Conservation (phyloP, 495 filamentous ascomycete genomes). For the Echria macrotheca region DNA sequence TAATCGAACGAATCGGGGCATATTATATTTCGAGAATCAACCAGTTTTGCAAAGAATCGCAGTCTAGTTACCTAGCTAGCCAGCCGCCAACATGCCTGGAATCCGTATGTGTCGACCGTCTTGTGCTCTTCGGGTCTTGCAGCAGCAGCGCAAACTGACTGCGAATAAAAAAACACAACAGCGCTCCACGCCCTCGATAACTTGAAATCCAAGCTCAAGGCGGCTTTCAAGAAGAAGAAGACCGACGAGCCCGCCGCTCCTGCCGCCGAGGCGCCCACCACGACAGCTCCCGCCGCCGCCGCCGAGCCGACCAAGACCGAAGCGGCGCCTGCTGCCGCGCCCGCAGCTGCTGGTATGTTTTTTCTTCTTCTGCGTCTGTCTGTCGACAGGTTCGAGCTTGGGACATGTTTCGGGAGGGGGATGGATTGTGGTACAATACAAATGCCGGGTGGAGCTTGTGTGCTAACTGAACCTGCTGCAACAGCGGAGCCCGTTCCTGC, state of each 20-base stretch:
- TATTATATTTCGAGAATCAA: not conserved
- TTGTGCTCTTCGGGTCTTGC: not conserved
- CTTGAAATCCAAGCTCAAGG: constrained; percentile 32
- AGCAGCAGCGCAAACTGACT: not conserved
- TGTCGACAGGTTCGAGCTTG: not conserved
- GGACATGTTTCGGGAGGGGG: not conserved
- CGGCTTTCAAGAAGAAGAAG: constrained; percentile 28
- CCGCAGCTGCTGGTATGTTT: constrained; percentile 12
- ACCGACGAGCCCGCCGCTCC: not conserved
- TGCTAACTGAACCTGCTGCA: not conserved
- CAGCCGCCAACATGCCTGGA: constrained; percentile 25
- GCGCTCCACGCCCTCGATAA: constrained; percentile 29
- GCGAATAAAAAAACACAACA: constrained; percentile 6
- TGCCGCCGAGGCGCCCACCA: constrained; percentile 1
- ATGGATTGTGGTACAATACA: not conserved
- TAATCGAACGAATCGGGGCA: not conserved
- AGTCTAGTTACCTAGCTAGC: not conserved
- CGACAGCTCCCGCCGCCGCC: not conserved
- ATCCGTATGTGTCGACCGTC: constrained; percentile 21
- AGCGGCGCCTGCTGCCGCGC: constrained; percentile 4
- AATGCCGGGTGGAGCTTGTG: not conserved
- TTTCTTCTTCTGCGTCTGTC: no score
- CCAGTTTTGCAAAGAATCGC: not conserved
- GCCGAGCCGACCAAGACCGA: constrained; percentile 10
- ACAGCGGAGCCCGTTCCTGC: not conserved